These are phyloP conservation scores for Penicillium manginii DNA, from an alignment of 495 filamentous ascomycete species.

Conservation along the genomic window DNA sequence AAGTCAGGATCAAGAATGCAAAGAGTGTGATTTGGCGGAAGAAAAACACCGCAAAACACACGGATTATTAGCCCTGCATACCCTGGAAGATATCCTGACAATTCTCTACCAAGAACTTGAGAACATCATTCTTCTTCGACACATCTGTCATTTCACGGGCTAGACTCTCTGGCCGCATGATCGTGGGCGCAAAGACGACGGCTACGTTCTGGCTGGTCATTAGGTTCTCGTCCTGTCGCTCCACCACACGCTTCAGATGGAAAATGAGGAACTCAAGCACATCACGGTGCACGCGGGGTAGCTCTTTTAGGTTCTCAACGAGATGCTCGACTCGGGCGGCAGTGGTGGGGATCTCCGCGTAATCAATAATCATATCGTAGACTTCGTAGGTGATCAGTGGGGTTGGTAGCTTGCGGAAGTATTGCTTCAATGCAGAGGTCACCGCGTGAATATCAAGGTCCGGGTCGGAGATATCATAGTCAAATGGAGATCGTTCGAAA, in stretches of 20 bases:
- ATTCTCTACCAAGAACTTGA: conserved; percentile 89
- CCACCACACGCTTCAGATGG: conserved; percentile 88
- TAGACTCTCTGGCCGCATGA: conserved; percentile 86
- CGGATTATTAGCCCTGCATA: conserved; percentile 32
- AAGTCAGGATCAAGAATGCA: no score
- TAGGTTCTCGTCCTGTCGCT: conserved; percentile 78
- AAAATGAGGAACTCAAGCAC: conserved; percentile 93
- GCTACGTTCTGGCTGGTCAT: conserved; percentile 96
- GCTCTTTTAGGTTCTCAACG: conserved; percentile 67
- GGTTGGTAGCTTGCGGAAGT: conserved; percentile 90
- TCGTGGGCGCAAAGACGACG: conserved; percentile 97
- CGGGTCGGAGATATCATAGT: conserved; percentile 90
- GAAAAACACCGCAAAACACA: neutral
- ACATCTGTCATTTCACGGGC: conserved; percentile 96
- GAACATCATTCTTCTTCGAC: conserved; percentile 83
- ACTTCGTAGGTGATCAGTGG: conserved; percentile 92
- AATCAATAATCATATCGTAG: conserved; percentile 88
- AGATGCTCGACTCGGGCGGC: conserved; percentile 65
- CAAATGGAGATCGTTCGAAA: conserved; percentile 73
- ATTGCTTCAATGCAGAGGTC: conserved; percentile 94
- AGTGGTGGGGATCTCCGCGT: conserved; percentile 45
- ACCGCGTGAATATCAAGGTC: conserved; percentile 95
- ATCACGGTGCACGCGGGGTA: conserved; percentile 82
- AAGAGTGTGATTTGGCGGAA: neutral
- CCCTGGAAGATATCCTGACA: conserved; percentile 75